phyloP scores from a whole-genome alignment of 352 stramenopile genomes.

The Globisporangium canariense region DNA sequence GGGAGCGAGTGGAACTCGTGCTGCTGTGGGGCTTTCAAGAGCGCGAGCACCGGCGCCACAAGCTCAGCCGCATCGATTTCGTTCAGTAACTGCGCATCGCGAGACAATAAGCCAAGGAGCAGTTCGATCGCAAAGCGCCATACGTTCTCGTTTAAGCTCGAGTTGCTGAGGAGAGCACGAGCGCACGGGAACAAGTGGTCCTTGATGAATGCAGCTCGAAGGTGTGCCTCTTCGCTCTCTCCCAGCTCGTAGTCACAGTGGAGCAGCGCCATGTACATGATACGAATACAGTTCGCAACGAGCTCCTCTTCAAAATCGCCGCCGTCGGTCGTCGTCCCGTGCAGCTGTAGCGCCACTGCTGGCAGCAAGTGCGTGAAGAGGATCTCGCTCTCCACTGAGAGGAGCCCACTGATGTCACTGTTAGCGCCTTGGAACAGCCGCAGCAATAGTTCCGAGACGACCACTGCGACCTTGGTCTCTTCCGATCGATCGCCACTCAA shows the following conservation, averaged over 20 bases:
- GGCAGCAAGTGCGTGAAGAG: constrained; percentile 57
- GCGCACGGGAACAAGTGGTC: constrained; percentile 45
- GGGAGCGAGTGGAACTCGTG: constrained; percentile 27
- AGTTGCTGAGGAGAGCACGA: constrained; percentile 19
- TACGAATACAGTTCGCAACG: constrained; percentile 40
- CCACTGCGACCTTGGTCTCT: constrained; percentile 27
- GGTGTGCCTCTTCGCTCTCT: constrained; percentile 18
- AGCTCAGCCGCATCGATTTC: constrained; percentile 22
- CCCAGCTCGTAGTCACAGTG: constrained; percentile 35
- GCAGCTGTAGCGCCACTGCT: constrained; percentile 31
- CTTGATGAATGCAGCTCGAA: constrained; percentile 37
- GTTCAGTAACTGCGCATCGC: constrained; percentile 27
- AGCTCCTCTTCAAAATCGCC: constrained; percentile 22
- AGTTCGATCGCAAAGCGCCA: constrained; percentile 52
- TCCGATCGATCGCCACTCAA: constrained; percentile 19
- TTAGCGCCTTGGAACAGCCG: constrained; percentile 39
- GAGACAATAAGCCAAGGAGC: constrained; percentile 39
- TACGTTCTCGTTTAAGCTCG: constrained; percentile 33
- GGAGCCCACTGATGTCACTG: constrained; percentile 34
- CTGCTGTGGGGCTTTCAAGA: constrained; percentile 29
- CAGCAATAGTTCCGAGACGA: constrained; percentile 43
- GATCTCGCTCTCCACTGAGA: constrained; percentile 38
- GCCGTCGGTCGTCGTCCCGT: constrained; percentile 3
- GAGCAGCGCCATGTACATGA: constrained; percentile 50
- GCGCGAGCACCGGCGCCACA: constrained; percentile 21